phyloP scores from a whole-genome alignment of 768 basidiomycete genomes.

The Gymnopilus junonius region DNA sequence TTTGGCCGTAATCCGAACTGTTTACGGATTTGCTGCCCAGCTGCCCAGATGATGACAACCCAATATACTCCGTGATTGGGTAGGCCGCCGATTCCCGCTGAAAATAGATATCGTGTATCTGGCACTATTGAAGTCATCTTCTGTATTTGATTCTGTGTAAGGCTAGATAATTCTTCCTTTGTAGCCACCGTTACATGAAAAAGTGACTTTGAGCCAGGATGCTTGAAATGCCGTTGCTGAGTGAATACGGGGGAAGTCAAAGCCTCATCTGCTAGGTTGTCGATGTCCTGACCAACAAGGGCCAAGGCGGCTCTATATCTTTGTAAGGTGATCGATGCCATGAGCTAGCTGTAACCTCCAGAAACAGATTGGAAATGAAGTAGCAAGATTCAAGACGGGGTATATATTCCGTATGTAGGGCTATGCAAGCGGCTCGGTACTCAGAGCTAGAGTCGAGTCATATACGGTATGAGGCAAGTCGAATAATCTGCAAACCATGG shows the following conservation, averaged over 20 bases:
- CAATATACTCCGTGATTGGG: slow-evolving; percentile 39
- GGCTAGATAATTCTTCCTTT: slow-evolving; percentile 40
- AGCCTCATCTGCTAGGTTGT: neutral
- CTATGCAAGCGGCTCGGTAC: no score
- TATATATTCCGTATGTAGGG: no score
- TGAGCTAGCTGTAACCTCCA: neutral
- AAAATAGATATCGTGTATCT: slow-evolving; percentile 36
- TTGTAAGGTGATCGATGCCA: neutral
- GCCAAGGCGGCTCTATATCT: slow-evolving; percentile 16
- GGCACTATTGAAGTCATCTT: slow-evolving; percentile 24
- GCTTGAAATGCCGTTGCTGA: neutral
- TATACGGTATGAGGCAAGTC: neutral
- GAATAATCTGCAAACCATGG: no score
- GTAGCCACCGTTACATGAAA: slow-evolving; percentile 47
- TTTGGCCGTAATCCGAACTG: slow-evolving; percentile 51
- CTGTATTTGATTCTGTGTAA: slow-evolving; percentile 26
- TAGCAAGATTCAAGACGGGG: no score
- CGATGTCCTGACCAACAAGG: slow-evolving; percentile 10
- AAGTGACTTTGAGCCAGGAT: slow-evolving; percentile 6
- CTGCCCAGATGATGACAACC: slow-evolving; percentile 58
- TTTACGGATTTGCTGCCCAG: slow-evolving; percentile 54
- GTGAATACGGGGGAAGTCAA: neutral
- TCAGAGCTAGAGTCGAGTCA: no score
- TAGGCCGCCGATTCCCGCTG: slow-evolving; percentile 46
- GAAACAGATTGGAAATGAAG: neutral